These are phyloP conservation scores for Exophiala bonariae DNA, from an alignment of 2,329 filamentous ascomycete species.

Conservation along the genomic window DNA sequence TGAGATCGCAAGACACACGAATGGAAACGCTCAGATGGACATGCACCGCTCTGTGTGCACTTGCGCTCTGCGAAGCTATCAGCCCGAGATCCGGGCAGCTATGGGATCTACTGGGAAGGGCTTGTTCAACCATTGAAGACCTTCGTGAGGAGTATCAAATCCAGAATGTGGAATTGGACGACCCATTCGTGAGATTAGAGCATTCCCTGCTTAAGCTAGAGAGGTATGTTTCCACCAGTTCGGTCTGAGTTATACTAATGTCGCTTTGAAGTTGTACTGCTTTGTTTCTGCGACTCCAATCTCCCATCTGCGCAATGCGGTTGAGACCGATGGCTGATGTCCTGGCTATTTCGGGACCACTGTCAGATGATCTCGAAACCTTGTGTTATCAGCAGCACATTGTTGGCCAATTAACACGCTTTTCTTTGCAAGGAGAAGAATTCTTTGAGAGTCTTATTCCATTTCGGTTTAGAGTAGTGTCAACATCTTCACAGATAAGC, in stretches of 20 bases:
- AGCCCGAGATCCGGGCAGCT: conserved; percentile 10
- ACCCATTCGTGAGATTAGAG: conserved; percentile 4
- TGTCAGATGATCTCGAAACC: conserved; percentile 5
- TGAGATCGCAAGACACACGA: not conserved
- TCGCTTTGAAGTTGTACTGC: conserved; percentile 2
- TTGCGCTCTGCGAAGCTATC: conserved; percentile 13
- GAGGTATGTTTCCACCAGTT: conserved; percentile 1
- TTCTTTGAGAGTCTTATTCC: conserved; percentile 10
- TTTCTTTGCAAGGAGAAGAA: not conserved
- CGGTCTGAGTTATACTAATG: not conserved
- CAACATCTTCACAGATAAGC: not conserved
- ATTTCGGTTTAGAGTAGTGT: not conserved
- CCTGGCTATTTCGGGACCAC: not conserved
- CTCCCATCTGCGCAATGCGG: conserved; percentile 1
- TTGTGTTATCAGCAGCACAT: not conserved
- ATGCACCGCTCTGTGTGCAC: conserved; percentile 14
- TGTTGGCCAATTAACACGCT: not conserved
- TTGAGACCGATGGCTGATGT: not conserved
- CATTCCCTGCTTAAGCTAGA: conserved; percentile 10
- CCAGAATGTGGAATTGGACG: not conserved
- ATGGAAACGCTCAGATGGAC: conserved; percentile 2
- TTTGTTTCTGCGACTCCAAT: conserved; percentile 7
- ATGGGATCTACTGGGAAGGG: conserved; percentile 14
- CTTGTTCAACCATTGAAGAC: conserved; percentile 12
- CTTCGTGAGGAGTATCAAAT: conserved; percentile 4